Evolutionary conservation across 2,329 filamentous ascomycete genomes (phyloP).

Genomic region (Hypoxylon rubiginosum): DNA sequence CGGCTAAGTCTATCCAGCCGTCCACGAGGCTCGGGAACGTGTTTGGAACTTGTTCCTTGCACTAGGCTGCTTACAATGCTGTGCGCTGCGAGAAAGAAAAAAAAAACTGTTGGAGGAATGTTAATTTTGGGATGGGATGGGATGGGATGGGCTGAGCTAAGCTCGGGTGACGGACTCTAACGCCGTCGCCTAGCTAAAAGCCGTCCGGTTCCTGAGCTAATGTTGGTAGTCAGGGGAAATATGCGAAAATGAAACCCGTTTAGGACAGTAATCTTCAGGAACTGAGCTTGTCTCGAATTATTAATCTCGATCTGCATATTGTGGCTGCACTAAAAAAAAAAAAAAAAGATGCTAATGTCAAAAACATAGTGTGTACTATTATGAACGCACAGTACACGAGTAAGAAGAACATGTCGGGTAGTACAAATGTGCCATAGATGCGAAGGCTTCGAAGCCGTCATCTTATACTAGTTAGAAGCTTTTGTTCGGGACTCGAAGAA

Average conservation of each 20-base stretch:
- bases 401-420: not conserved
- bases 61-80: conserved; percentile 14
- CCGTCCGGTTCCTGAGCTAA: not conserved
- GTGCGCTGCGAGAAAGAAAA: not conserved
- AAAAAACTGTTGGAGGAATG: not conserved
- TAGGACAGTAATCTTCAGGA: conserved; percentile 22
- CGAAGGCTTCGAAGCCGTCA: not conserved
- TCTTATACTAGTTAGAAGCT: not conserved
- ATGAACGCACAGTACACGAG: not conserved
- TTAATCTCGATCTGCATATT: conserved; percentile 25
- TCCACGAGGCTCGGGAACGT: not conserved
- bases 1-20: not conserved
- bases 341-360: conserved; percentile 17
- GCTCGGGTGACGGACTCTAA: conserved; percentile 16
- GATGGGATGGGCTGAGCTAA: not conserved
- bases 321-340: conserved; percentile 31
- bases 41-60: not conserved
- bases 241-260: conserved; percentile 25
- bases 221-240: conserved; percentile 7
- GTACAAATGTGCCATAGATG: not conserved
- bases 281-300: conserved; percentile 2
- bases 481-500: not conserved
- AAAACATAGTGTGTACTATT: conserved; percentile 4
- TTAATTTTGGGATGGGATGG: not conserved
- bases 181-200: conserved; percentile 12